Percentiles rank a stretch among this genome's conserved stretches.
phyloP scores from a whole-genome alignment of 1,284 basidiomycete genomes.

The Blastosporella zonata region DNA sequence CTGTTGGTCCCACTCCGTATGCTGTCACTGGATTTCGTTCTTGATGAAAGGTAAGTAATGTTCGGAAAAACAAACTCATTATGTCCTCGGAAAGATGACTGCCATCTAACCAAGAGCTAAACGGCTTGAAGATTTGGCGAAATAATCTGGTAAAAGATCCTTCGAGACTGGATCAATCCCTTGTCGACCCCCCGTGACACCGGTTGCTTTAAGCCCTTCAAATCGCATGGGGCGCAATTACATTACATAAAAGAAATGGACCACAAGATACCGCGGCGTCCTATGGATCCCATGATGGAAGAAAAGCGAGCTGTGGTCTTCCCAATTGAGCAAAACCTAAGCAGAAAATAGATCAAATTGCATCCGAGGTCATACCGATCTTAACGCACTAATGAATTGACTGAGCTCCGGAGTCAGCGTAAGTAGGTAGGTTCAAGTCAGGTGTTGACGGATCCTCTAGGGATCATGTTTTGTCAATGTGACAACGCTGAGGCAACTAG shows the following conservation, averaged over 20 bases:
- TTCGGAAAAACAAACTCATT: conserved; percentile 10
- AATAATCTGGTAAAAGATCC: too few relatives aligned
- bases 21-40: background rate
- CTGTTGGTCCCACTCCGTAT: background rate
- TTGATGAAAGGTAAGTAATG: background rate
- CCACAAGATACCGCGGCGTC: background rate
- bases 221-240: background rate
- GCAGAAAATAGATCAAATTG: background rate
- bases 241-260: background rate
- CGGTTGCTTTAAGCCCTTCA: conserved; percentile 10
- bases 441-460: too few relatives aligned
- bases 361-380: conserved; percentile 17
- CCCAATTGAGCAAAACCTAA: background rate
- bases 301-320: background rate
- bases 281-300: background rate
- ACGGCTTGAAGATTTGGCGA: background rate
- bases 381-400: background rate
- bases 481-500: too few relatives aligned
- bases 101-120: background rate
- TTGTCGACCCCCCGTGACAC: conserved; percentile 4
- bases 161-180: too few relatives aligned
- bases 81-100: background rate
- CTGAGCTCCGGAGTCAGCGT: background rate
- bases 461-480: too few relatives aligned
- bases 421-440: too few relatives aligned